Evolutionary conservation across 345 rosid genomes (phyloP).

Genomic region (Brassica juncea): DNA sequence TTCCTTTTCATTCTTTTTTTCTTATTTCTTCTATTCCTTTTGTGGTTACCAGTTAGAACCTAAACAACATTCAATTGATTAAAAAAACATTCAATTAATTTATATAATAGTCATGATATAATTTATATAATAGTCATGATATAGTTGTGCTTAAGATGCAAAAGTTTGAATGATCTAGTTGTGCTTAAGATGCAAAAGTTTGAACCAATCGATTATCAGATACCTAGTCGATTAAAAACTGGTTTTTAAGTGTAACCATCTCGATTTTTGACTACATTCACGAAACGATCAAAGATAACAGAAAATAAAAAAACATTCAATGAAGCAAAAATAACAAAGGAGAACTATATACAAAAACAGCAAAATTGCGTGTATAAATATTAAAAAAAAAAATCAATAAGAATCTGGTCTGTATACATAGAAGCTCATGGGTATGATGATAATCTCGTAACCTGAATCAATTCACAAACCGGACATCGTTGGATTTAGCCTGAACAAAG

Average conservation of each 20-base stretch:
- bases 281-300: neutral
- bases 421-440: slow-evolving; percentile 17
- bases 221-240: neutral
- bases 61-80: too few relatives aligned
- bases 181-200: neutral
- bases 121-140: too few relatives aligned
- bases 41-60: too few relatives aligned
- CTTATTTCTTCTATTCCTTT: too few relatives aligned
- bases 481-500: slow-evolving; percentile 23
- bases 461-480: slow-evolving; percentile 24
- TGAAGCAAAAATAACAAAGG: neutral
- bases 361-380: slow-evolving; percentile 25
- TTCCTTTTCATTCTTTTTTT: too few relatives aligned
- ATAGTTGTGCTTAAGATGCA: too few relatives aligned
- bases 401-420: slow-evolving; percentile 35
- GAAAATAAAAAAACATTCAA: neutral
- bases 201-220: neutral
- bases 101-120: too few relatives aligned
- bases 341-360: neutral
- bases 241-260: slow-evolving; percentile 1
- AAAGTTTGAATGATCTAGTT: too few relatives aligned
- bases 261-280: slow-evolving; percentile 9
- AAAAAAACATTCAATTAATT: too few relatives aligned
- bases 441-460: slow-evolving; percentile 17
- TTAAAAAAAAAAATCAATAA: slow-evolving; percentile 5